These are phyloP conservation scores for Penicillium sp. DNA, from an alignment of 2,329 filamentous ascomycete genomes.

Conservation along the genomic window DNA sequence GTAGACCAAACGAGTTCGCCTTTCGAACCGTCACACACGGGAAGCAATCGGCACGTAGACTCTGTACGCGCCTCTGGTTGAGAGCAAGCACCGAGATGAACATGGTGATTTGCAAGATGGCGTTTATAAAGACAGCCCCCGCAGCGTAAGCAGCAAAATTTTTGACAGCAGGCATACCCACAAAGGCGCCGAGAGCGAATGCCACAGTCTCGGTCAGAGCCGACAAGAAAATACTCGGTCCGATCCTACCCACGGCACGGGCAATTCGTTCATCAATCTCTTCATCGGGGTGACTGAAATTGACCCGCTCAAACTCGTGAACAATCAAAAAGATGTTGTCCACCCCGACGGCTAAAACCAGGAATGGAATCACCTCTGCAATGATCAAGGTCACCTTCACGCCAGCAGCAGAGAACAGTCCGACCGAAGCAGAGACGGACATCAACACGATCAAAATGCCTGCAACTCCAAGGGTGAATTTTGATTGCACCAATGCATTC, in stretches of 20 bases:
- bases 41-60: conserved; percentile 81
- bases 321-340: conserved; percentile 99
- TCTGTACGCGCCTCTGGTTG: conserved; percentile 87
- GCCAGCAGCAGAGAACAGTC: conserved; percentile 83
- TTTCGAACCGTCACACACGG: conserved; percentile 79
- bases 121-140: conserved; percentile 94
- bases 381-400: conserved; percentile 97
- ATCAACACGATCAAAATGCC: conserved; percentile 95
- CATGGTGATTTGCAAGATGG: conserved; percentile 92
- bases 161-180: conserved; percentile 94
- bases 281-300: conserved; percentile 83
- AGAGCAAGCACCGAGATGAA: conserved; percentile 87
- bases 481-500: conserved; percentile 84
- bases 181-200: conserved; percentile 85
- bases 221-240: conserved; percentile 90
- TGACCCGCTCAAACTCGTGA: conserved; percentile 94
- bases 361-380: conserved; percentile 95
- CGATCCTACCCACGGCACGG: conserved; percentile 88
- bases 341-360: conserved; percentile 91
- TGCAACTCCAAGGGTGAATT: conserved; percentile 89
- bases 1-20: conserved; percentile 60
- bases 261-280: conserved; percentile 80
- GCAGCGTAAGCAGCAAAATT: conserved; percentile 97
- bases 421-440: conserved; percentile 93
- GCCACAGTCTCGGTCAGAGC: conserved; percentile 91